Percentiles rank a stretch among this genome's conserved stretches.
phyloP scores from a whole-genome alignment of 768 basidiomycete genomes.

The Xerocomellus amylosporus region DNA sequence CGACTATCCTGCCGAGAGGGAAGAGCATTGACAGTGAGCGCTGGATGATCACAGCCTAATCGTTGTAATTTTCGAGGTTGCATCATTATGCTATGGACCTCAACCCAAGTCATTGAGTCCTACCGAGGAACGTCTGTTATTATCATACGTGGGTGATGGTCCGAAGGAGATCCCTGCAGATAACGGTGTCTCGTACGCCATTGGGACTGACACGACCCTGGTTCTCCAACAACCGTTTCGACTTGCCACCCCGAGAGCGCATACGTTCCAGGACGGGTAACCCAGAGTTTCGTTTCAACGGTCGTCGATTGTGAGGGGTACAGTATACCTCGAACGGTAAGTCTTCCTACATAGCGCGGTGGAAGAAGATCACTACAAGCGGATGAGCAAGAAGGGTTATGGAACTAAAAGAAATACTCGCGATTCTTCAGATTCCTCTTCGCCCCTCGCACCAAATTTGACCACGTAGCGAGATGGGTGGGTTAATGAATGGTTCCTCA shows the following conservation, averaged over 20 bases:
- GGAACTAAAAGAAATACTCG: constrained; percentile 7
- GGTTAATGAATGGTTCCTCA: constrained; percentile 74
- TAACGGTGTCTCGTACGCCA: constrained; percentile 42
- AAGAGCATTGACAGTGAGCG: no score
- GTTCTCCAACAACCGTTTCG: constrained; percentile 60
- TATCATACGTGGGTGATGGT: constrained; percentile 33
- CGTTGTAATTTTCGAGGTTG: neutral
- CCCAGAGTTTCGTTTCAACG: constrained; percentile 55
- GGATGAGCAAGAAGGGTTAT: constrained; percentile 7
- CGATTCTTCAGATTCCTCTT: constrained; percentile 22
- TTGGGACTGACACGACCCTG: constrained; percentile 5
- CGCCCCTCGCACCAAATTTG: constrained; percentile 37
- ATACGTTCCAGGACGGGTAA: constrained; percentile 62
- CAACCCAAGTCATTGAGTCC: neutral
- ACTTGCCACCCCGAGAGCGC: constrained; percentile 65
- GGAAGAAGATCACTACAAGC: constrained; percentile 41
- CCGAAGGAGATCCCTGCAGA: constrained; percentile 35
- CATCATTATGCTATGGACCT: constrained; percentile 11
- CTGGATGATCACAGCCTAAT: constrained; percentile 20
- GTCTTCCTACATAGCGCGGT: constrained; percentile 62
- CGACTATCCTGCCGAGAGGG: no score
- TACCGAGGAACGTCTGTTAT: constrained; percentile 25
- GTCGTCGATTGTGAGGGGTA: constrained; percentile 44
- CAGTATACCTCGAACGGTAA: constrained; percentile 61
- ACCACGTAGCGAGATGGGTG: constrained; percentile 58